Base-by-base conservation (phyloP, 2,329 filamentous ascomycete genomes). In the Domatiomyces globalis region DNA sequence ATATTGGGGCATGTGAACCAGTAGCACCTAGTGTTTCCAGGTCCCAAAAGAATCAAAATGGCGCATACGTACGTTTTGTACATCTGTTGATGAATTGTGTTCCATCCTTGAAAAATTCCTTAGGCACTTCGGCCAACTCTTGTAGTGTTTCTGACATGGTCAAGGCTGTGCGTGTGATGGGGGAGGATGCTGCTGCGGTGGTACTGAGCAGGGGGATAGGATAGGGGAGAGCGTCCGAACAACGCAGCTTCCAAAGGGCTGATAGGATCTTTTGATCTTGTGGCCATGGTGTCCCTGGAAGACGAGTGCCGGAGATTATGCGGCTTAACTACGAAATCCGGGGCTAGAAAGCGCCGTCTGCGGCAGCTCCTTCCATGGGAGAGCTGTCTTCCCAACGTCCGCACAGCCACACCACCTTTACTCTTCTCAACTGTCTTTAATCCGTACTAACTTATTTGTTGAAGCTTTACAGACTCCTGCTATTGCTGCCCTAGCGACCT, bases 101-200 rank as follows among this genome's bases (percentile, higher is more conserved):
- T 51, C 71, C 71, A 59, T 74, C 71, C 46, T 68, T 68, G 57
- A 77, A 64, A 61, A 77, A 77, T 58, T 76, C 73, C 63, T 71
- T 69, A 43, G 74, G 74, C 64, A 77, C 71, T 61, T 81, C 77
- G 58, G 76, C 73, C 56, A 81, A 67, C 58, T 81, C 78, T 65
- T 80, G 77, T 61, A 80, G 64, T 60, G 78, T 74, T 45, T 27
- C 43, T 2, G 19, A 45, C 43, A 45, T 45, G 43, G n/a, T n/a
- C 10, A 45, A 2, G 43, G 43, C 19, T 2, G n/a, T 27, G 8
- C 18, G 18, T 33, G 8, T 33, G 29, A 33, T 10, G 2, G 8
- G 29, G 12, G 8, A 10, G 29, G 43, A 45, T 5, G 43, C 17
- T 10, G 33, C 33, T 39, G 33, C 33, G 12, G 15, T 39, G 33